A percentile compares a stretch with the other conserved stretches of the same genome.
phyloP scores from a whole-genome alignment of 2,329 filamentous ascomycete genomes.

The Pestalotiopsis sp. region DNA sequence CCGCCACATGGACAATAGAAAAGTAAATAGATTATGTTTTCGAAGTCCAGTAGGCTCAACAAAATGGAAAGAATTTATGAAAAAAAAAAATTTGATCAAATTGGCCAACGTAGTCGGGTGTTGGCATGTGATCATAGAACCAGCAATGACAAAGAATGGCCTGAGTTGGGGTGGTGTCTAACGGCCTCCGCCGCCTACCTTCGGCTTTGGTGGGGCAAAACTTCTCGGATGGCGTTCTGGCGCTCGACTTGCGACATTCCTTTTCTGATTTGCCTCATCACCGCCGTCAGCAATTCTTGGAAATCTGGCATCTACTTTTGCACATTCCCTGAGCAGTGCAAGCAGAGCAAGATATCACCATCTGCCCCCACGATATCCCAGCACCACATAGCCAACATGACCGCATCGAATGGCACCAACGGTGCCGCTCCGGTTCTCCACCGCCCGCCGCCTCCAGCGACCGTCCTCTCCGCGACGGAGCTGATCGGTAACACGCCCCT shows the following conservation, averaged over 20 bases:
- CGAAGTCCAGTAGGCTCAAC: too few species aligned
- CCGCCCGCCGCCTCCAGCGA: constrained; percentile 29
- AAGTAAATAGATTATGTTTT: too few species aligned
- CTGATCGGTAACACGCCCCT: constrained; percentile 97
- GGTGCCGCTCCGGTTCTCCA: constrained; percentile 26
- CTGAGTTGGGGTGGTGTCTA: not conserved
- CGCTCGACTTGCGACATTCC: constrained; percentile 8
- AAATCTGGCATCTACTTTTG: not conserved
- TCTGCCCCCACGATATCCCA: not conserved
- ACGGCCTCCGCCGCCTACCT: constrained; percentile 3
- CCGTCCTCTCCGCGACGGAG: constrained; percentile 70
- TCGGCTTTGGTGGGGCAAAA: constrained; percentile 12
- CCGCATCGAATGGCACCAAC: constrained; percentile 21
- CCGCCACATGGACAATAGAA: too few species aligned
- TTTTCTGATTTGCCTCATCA: constrained; percentile 9
- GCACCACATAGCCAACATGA: constrained; percentile 14
- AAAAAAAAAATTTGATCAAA: too few species aligned
- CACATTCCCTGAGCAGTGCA: not conserved
- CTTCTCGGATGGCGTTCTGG: constrained; percentile 5
- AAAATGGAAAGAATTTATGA: too few species aligned
- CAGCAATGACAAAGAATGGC: not conserved
- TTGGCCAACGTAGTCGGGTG: too few species aligned
- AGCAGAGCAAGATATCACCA: not conserved
- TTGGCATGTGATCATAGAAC: not conserved
- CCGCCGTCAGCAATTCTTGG: not conserved